Percentiles rank a stretch among this genome's conserved stretches.
These are phyloP conservation scores for Mortierella sp. DNA, from an alignment of 371 early-diverging fungal species.

Conservation along the genomic window DNA sequence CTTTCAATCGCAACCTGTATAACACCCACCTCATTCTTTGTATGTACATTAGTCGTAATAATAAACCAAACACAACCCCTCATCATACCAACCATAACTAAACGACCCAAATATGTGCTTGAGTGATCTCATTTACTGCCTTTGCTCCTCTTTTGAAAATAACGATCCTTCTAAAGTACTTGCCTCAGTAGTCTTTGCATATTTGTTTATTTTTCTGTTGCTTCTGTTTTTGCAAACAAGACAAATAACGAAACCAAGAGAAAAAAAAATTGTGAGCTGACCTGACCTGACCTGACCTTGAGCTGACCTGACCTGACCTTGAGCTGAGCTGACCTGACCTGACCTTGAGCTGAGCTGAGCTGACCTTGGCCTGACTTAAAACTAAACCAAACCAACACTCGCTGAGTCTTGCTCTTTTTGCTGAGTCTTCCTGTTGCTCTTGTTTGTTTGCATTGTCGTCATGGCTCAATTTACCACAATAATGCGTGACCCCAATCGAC, in stretches of 20 bases:
- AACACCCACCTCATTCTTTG: slow-evolving; percentile 13
- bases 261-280: slow-evolving; percentile 10
- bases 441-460: slow-evolving; percentile 2
- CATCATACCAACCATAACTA: neutral
- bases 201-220: neutral
- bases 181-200: neutral
- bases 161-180: neutral
- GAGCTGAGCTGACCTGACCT: neutral
- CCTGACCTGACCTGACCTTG: neutral
- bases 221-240: neutral
- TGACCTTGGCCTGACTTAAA: too few species aligned
- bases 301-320: neutral
- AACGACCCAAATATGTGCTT: neutral
- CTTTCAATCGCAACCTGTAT: slow-evolving; percentile 11
- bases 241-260: neutral
- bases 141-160: neutral
- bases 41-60: slow-evolving; percentile 14
- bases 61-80: neutral
- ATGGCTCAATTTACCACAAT: neutral
- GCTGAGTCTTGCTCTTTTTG: neutral
- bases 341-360: too few species aligned
- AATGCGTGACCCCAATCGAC: slow-evolving; percentile 15
- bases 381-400: too few species aligned
- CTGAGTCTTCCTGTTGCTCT: neutral
- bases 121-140: neutral